Conservation (phyloP, 148 eudicot genomes). For the Vaccinium corymbosum region DNA sequence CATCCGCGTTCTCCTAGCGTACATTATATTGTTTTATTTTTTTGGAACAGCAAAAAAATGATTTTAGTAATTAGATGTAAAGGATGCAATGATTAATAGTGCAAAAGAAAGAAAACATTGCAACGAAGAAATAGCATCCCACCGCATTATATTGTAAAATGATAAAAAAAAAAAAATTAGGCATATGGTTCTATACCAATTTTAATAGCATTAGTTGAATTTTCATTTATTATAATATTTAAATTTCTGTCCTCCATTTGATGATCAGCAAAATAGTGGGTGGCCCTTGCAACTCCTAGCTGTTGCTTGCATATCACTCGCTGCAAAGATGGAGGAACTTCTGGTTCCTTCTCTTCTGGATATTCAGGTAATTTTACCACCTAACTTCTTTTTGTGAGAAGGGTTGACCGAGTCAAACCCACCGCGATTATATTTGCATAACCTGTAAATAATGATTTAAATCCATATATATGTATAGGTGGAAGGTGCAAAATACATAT, state of each 20-base stretch:
- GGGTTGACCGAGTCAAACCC: not conserved
- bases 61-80: too few relatives aligned
- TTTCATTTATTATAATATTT: not conserved
- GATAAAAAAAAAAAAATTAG: too few relatives aligned
- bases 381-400: not conserved
- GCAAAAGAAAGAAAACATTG: too few relatives aligned
- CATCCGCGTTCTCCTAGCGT: too few relatives aligned
- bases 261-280: constrained; percentile 69
- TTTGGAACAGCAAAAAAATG: too few relatives aligned
- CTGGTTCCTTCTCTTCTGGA: constrained; percentile 88
- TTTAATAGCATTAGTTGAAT: not conserved
- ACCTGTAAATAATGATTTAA: not conserved
- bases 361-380: constrained; percentile 53
- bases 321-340: constrained; percentile 99
- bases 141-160: too few relatives aligned
- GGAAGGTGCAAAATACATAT: constrained; percentile 63
- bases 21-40: too few relatives aligned
- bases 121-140: too few relatives aligned
- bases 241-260: not conserved
- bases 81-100: too few relatives aligned
- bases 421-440: not conserved
- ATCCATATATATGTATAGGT: constrained; percentile 31
- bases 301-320: constrained; percentile 90
- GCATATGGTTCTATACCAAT: too few relatives aligned
- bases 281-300: constrained; percentile 93